phyloP scores from a whole-genome alignment of 495 filamentous ascomycete genomes.

The Staphylotrichum longicolle region DNA sequence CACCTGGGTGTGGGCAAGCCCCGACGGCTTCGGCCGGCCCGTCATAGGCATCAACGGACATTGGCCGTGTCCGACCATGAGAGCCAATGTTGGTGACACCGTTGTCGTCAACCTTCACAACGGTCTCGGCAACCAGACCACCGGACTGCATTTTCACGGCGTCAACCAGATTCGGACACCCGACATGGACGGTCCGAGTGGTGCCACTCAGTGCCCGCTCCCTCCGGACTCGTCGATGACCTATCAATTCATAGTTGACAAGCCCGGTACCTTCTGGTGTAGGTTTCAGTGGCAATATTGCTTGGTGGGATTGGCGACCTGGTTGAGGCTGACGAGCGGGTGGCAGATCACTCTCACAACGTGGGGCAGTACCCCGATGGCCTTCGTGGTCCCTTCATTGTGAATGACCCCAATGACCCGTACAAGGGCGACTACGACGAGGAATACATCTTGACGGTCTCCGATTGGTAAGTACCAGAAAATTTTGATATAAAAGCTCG shows the following conservation, averaged over 20 bases:
- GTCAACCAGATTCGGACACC: conserved; percentile 68
- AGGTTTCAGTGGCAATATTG: conserved; percentile 46
- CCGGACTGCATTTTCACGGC: conserved; percentile 78
- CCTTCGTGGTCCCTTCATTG: conserved; percentile 66
- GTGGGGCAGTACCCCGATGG: conserved; percentile 75
- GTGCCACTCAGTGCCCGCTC: conserved; percentile 70
- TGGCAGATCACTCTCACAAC: conserved; percentile 65
- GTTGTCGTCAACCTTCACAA: conserved; percentile 70
- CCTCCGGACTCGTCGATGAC: conserved; percentile 59
- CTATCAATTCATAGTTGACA: conserved; percentile 67
- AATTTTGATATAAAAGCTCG: not conserved
- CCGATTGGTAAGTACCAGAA: conserved; percentile 59
- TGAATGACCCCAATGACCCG: conserved; percentile 65
- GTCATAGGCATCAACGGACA: conserved; percentile 74
- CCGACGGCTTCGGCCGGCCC: conserved; percentile 67
- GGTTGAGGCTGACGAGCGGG: conserved; percentile 27
- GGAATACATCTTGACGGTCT: conserved; percentile 56
- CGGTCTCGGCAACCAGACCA: conserved; percentile 65
- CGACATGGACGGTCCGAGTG: conserved; percentile 71
- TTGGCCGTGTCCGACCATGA: conserved; percentile 70
- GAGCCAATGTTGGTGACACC: conserved; percentile 68
- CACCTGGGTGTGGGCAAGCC: conserved; percentile 67
- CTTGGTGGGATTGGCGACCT: not conserved
- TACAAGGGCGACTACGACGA: conserved; percentile 63
- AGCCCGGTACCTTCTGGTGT: conserved; percentile 76